Percentiles rank a stretch among this genome's conserved stretches.
These are phyloP conservation scores for Alternaria angustiovoidea DNA, from an alignment of 2,329 filamentous ascomycete species.

Conservation along the genomic window DNA sequence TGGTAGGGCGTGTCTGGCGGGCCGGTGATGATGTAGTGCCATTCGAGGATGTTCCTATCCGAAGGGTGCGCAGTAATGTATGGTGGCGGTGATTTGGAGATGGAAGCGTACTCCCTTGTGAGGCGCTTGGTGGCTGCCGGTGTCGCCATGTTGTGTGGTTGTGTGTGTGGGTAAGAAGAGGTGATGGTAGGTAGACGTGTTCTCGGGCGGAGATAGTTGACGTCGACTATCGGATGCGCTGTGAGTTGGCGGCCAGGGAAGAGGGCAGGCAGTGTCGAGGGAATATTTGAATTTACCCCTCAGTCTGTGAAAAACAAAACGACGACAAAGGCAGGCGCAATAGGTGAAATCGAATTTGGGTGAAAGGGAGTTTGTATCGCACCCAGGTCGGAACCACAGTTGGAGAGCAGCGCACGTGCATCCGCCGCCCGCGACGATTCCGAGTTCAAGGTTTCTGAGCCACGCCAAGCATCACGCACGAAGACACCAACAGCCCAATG, in stretches of 20 bases:
- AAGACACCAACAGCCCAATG: slow-evolving; percentile 49
- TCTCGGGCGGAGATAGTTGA: slow-evolving; percentile 2
- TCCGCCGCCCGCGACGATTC: slow-evolving; percentile 15
- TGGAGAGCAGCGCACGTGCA: slow-evolving; percentile 25
- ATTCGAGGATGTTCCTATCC: slow-evolving; percentile 90
- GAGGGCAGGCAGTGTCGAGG: neutral
- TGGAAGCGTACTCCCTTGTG: slow-evolving; percentile 70
- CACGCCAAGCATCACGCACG: slow-evolving; percentile 38
- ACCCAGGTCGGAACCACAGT: slow-evolving; percentile 2
- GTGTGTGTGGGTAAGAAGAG: neutral
- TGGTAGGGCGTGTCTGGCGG: slow-evolving; percentile 94
- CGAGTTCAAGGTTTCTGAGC: slow-evolving; percentile 26
- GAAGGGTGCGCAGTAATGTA: slow-evolving; percentile 91
- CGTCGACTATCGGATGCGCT: slow-evolving; percentile 7
- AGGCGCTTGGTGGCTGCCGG: slow-evolving; percentile 57
- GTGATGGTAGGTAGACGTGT: slow-evolving; percentile 8
- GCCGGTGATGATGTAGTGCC: slow-evolving; percentile 95
- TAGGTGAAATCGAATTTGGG: neutral
- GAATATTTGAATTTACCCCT: neutral
- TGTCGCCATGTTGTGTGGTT: slow-evolving; percentile 46
- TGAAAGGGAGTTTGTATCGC: neutral
- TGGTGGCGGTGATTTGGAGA: slow-evolving; percentile 79
- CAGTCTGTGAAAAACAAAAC: neutral
- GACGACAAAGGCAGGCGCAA: neutral
- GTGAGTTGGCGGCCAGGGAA: slow-evolving; percentile 12